Conservation (phyloP, 176 grass and related monocot genomes). For the Saccharum officinarum region DNA sequence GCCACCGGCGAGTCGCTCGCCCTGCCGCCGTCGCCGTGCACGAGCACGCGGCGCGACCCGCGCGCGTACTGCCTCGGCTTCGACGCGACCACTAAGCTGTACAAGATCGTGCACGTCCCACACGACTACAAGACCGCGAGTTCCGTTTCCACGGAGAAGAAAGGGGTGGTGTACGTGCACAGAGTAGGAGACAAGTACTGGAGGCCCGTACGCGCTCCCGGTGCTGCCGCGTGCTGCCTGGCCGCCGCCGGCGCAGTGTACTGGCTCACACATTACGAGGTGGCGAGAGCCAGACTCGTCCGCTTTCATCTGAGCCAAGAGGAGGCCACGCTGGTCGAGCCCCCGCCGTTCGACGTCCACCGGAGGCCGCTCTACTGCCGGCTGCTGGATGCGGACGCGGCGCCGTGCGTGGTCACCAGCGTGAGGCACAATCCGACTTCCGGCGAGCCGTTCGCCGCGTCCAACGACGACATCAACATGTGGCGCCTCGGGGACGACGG, state of each 20-base stretch:
- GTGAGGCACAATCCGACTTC: background rate
- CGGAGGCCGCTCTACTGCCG: conserved; percentile 11
- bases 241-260: background rate
- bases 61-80: no score
- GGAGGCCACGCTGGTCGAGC: background rate
- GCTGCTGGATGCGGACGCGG: background rate
- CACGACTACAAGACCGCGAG: no score
- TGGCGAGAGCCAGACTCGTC: background rate
- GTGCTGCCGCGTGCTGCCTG: background rate
- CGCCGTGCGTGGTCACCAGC: conserved; percentile 24
- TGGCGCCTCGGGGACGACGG: conserved; percentile 19
- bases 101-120: no score
- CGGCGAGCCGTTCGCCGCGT: conserved; percentile 1
- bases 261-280: background rate
- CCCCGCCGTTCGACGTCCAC: background rate
- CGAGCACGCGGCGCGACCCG: no score
- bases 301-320: background rate
- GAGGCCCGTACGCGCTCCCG: background rate
- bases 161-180: background rate
- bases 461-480: background rate
- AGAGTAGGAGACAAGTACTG: background rate
- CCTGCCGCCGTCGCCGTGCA: no score
- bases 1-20: no score
- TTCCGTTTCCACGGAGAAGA: no score
- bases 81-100: no score